A percentile compares a stretch with the other conserved stretches of the same genome.
Conservation (phyloP, 2,329 filamentous ascomycete genomes). For the Trichoderma endophyticum region DNA sequence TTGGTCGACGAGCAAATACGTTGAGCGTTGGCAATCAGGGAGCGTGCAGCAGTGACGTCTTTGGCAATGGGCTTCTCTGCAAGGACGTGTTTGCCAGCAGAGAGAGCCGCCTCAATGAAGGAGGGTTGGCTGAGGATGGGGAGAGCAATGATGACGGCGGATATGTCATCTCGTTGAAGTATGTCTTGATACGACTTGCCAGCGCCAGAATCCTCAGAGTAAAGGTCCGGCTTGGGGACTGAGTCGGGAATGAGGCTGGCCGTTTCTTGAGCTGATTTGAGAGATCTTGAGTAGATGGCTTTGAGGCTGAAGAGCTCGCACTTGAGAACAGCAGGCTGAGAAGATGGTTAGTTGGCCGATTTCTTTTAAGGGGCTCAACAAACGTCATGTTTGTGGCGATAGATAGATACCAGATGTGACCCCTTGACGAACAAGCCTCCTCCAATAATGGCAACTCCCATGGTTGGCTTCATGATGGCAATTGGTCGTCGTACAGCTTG, state of each 20-base stretch:
- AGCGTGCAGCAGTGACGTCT: conserved; percentile 46
- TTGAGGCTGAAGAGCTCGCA: conserved; percentile 52
- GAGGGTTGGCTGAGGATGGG: conserved; percentile 60
- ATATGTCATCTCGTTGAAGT: conserved; percentile 51
- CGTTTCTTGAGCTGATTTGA: conserved; percentile 51
- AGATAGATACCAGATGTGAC: conserved; percentile 50
- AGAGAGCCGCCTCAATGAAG: conserved; percentile 56
- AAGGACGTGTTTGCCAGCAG: conserved; percentile 67
- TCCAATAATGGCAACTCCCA: conserved; percentile 59
- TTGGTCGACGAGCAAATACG: conserved; percentile 26
- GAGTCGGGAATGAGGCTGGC: conserved; percentile 37
- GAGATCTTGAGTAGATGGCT: conserved; percentile 63
- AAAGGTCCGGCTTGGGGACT: conserved; percentile 43
- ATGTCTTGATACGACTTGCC: conserved; percentile 50
- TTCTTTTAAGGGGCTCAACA: background rate
- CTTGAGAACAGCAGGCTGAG: conserved; percentile 56
- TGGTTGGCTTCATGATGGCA: conserved; percentile 24
- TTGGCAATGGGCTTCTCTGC: conserved; percentile 67
- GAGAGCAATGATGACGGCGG: conserved; percentile 56
- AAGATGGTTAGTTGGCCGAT: background rate
- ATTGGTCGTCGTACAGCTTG: background rate
- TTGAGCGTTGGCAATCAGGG: conserved; percentile 38
- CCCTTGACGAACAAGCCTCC: conserved; percentile 61
- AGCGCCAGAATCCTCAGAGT: conserved; percentile 52
- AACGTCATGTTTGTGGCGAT: background rate